Base-by-base conservation (phyloP, 805 yeast species). In the Yarrowia yakushimensis region DNA sequence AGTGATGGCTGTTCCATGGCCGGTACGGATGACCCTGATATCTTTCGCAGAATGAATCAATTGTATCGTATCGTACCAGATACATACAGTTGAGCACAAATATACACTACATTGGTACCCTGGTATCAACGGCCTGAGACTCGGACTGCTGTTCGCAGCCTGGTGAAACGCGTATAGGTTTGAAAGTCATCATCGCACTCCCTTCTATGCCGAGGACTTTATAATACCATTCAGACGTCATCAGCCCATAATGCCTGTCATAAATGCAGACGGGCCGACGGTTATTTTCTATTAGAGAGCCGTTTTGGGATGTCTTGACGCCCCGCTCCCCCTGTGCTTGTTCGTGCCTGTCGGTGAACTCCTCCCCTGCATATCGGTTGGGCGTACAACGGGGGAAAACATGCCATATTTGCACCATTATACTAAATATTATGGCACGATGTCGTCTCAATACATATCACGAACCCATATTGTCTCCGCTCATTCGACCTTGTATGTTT, bases 311-410 rank as follows among this genome's bases (percentile, higher is more conserved):
- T 45, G 52, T 30, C 52, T 45, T 18, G 30, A 20, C 27, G 12
- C 30, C 36, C 36, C 27, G 52, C 8, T 13, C 15, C 11, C 3
- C 15, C 9, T 20, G 30, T 20, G 20, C 17, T 20, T 18, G 28
- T 20, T 31, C n/a, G 41, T 33, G 30, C 37, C 27, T 43, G 33
- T 43, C 28, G 22, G 33, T 34, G 28, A n/a, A 43, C n/a, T 17
- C 15, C 31, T 48, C 41, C 39, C 57, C 57, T 34, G 39, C 57
- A 48, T 34, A 41, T 17, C 57, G 57, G 33, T 22, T 11, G 34
- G 8, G 22, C 39, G 22, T 6, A 27, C 30, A 45, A n/a, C 33
- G 25, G 52, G 50, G 50, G 36, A 12, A 18, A 48, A 48, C 57
- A 48, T 34, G 39, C 42, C 57, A 48, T 30, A 13, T 31, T 48